Percentiles rank a stretch among this genome's conserved stretches.
These are phyloP conservation scores for Corynascus novoguineensis DNA, from an alignment of 495 filamentous ascomycete genomes.

Conservation along the genomic window DNA sequence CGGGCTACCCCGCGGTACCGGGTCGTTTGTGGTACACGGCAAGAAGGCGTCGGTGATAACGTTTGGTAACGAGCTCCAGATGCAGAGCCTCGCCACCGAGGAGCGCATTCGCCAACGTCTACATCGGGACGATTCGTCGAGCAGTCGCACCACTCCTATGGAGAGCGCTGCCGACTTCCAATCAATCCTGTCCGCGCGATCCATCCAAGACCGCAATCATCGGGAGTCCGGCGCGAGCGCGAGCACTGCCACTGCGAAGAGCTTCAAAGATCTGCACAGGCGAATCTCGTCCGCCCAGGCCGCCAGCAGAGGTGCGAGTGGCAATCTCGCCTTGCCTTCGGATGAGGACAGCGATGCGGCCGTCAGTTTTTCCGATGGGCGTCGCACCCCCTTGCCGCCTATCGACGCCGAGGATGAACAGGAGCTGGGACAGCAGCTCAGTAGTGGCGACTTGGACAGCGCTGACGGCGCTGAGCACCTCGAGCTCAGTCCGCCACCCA, in stretches of 20 bases:
- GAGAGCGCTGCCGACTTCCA: slow-evolving; percentile 30
- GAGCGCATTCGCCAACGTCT: slow-evolving; percentile 57
- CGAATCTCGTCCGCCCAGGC: slow-evolving; percentile 45
- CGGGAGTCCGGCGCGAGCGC: slow-evolving; percentile 51
- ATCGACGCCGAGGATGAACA: slow-evolving; percentile 41
- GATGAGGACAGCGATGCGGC: slow-evolving; percentile 55
- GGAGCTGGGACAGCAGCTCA: slow-evolving; percentile 3
- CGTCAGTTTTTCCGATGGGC: slow-evolving; percentile 51
- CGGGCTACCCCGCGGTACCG: slow-evolving; percentile 67
- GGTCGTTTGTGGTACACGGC: slow-evolving; percentile 91
- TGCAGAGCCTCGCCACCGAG: slow-evolving; percentile 74
- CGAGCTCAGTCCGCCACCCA: slow-evolving; percentile 24
- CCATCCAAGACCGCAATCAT: slow-evolving; percentile 34
- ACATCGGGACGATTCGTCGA: slow-evolving; percentile 33
- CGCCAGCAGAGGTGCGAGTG: slow-evolving; percentile 22
- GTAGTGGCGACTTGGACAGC: slow-evolving; percentile 8
- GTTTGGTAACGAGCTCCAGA: slow-evolving; percentile 86
- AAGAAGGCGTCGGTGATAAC: slow-evolving; percentile 97
- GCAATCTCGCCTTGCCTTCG: slow-evolving; percentile 38
- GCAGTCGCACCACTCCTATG: slow-evolving; percentile 14
- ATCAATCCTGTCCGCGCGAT: slow-evolving; percentile 27
- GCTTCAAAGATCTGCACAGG: slow-evolving; percentile 50
- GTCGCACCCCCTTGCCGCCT: slow-evolving; percentile 48
- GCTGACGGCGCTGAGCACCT: slow-evolving; percentile 11
- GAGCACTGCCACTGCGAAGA: slow-evolving; percentile 51